Percentiles rank a stretch among this genome's conserved stretches.
These are phyloP conservation scores for Plectosphaerella plurivora DNA, from an alignment of 2,329 filamentous ascomycete species.

Conservation along the genomic window DNA sequence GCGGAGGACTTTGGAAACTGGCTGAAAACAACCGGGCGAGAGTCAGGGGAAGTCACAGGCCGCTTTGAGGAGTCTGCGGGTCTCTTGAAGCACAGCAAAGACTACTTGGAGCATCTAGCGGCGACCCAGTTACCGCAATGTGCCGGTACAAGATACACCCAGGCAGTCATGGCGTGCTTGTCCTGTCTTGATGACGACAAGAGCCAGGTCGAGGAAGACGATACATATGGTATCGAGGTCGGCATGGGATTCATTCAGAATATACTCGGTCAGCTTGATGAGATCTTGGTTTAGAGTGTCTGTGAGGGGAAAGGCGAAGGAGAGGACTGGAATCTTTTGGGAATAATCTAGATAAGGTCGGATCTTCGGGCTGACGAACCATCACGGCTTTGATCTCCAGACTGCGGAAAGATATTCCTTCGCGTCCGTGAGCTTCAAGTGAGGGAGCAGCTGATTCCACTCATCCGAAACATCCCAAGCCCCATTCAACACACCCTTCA, in stretches of 20 bases:
- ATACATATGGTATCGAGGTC: background rate
- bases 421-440: no score
- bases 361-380: no score
- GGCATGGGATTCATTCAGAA: background rate
- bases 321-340: no score
- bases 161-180: conserved; percentile 25
- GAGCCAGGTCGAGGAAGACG: background rate
- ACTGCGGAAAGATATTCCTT: no score
- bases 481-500: no score
- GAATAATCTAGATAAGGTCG: no score
- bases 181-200: conserved; percentile 26
- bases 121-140: background rate
- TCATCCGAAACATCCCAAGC: no score
- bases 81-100: background rate
- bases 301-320: no score
- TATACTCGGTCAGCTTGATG: background rate
- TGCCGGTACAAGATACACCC: conserved; percentile 14
- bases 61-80: background rate
- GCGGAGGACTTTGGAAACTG: background rate
- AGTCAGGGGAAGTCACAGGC: background rate
- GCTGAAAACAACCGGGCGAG: background rate
- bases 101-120: background rate
- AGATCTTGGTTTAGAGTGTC: background rate
- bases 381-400: no score
- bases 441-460: no score